phyloP scores from a whole-genome alignment of 495 filamentous ascomycete genomes.

The Penicillium herquei region DNA sequence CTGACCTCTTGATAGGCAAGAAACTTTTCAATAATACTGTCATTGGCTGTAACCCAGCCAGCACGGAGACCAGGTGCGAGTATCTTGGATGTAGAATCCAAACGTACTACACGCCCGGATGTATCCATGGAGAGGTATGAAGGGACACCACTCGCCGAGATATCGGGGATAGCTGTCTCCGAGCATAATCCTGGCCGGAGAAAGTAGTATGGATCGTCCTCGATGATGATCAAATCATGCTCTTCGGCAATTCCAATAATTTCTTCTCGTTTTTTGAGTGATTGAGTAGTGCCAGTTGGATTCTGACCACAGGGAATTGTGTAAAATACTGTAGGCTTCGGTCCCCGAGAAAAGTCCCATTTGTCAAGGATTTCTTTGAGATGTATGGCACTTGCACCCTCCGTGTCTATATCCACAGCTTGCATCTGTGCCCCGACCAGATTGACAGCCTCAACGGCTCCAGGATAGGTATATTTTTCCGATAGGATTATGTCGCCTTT shows the following conservation, averaged over 20 bases:
- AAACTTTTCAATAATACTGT: no score
- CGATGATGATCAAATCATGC: conserved; percentile 72
- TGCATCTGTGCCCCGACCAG: conserved; percentile 17
- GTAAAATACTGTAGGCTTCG: conserved; percentile 26
- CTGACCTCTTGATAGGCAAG: no score
- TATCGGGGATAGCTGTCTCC: no score
- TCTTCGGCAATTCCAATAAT: conserved; percentile 66
- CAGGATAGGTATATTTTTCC: conserved; percentile 26
- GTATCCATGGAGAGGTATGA: no score
- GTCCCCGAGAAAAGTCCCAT: conserved; percentile 16
- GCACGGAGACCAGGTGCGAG: no score
- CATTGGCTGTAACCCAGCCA: no score
- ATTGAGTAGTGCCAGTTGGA: conserved; percentile 72
- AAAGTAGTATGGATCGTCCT: conserved; percentile 62
- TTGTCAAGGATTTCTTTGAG: conserved; percentile 9
- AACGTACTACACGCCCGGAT: no score
- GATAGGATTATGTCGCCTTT: conserved; percentile 17
- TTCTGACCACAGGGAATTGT: conserved; percentile 77
- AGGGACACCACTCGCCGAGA: no score
- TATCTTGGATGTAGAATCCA: no score
- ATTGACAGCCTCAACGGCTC: conserved; percentile 2
- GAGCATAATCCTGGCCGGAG: no score
- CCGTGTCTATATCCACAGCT: neutral
- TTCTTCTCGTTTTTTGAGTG: conserved; percentile 49
- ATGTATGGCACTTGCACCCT: neutral